These are phyloP conservation scores for Candida odintsovae DNA, from an alignment of 805 yeast genomes.

Conservation along the genomic window DNA sequence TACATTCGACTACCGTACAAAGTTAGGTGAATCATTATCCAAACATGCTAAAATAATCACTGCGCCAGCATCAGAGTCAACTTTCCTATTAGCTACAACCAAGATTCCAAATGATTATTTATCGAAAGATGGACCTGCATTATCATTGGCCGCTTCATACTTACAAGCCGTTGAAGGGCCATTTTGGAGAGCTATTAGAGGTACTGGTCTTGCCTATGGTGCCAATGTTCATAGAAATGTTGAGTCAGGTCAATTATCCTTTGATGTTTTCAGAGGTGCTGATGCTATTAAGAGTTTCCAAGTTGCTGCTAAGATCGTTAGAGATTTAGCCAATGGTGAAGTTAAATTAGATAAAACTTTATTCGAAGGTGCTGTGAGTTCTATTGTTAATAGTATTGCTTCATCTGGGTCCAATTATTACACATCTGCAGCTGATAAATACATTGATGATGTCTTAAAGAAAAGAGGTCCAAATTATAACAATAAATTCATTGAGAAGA, in stretches of 20 bases:
- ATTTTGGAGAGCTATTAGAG: constrained; percentile 93
- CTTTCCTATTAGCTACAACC: constrained; percentile 58
- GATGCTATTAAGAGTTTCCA: constrained; percentile 62
- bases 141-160: constrained; percentile 69
- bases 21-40: constrained; percentile 46
- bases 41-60: constrained; percentile 56
- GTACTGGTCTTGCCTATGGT: constrained; percentile 92
- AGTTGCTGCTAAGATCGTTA: constrained; percentile 61
- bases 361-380: constrained; percentile 69
- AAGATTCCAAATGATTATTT: constrained; percentile 50
- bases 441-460: constrained; percentile 57
- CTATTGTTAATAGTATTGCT: constrained; percentile 69
- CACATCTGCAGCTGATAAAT: constrained; percentile 62
- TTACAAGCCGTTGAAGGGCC: constrained; percentile 93
- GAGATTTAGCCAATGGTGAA: constrained; percentile 50
- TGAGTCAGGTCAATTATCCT: constrained; percentile 64
- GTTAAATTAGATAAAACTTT: constrained; percentile 49
- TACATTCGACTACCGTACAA: constrained; percentile 46
- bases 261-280: constrained; percentile 74
- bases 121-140: constrained; percentile 59
- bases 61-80: constrained; percentile 81
- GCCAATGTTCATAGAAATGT: constrained; percentile 53
- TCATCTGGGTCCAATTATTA: constrained; percentile 57
- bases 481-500: constrained; percentile 42
- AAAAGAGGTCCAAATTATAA: constrained; percentile 68